Evolutionary conservation across 2,329 filamentous ascomycete species (phyloP), one percentile per base, ranked within the genome.

Genomic region (Akanthomyces lecanii): DNA sequence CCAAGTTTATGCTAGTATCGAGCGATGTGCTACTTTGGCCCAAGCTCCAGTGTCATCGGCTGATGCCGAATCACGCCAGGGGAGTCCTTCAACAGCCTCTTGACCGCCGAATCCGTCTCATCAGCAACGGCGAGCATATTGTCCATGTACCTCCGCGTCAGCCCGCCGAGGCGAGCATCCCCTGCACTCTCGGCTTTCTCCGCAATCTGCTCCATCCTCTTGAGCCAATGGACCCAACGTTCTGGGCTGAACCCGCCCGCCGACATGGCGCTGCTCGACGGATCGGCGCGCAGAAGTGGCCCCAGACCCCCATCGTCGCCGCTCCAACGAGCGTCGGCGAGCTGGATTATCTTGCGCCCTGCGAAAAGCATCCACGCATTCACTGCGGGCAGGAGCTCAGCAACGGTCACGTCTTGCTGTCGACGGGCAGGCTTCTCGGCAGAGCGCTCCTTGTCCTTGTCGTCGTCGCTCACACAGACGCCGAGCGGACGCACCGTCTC

Each of bases 221-320:
- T 48, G 7, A 58, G 40, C 55, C 55, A 58, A n/a, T 48, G 48
- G n/a, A 58, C 18, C 42, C 55, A 58, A 28, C 55, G 23, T n/a
- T 58, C 55, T 4, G 55, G 42, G 30, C 55, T 58, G 28, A 58
- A 58, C 5, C 55, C 55, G 16, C 23, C 42, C 25, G 16, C 42
- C 16, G 55, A 23, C 21, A 42, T 36, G 25, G 55, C 30, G 55
- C 21, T 36, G 16, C 54, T 10, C 14, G 33, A 58, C 40, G 55
- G 25, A 16, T 58, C 55, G 42, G 4, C 28, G 28, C 28, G 42
- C n/a, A 58, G 47, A 25, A 58, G 55, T 18, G 47, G 42, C 10
- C 55, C 55, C 28, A 58, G 11, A 18, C 25, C n/a, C 18, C 28
- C 18, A 25, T 25, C 44, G 42, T 48, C 40, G 30, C 28, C 16